Evolutionary conservation across 225 moss, liverwort and hornwort genomes (phyloP).

Genomic region (Anthoceros angustus): DNA sequence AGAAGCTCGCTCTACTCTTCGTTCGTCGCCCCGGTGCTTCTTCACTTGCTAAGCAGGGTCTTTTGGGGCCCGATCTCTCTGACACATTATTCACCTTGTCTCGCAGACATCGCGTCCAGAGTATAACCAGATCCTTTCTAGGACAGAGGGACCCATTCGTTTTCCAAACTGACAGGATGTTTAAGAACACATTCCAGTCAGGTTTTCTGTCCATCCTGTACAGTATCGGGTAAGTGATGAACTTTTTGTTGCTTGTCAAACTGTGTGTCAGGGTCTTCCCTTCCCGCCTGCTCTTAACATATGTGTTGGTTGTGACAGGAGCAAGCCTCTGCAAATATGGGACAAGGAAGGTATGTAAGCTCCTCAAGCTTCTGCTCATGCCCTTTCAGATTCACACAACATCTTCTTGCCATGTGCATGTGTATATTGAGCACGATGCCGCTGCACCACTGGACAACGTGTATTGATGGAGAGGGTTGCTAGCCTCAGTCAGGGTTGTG

Average conservation of each 20-base stretch:
- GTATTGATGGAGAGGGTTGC: background rate
- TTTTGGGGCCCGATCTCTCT: background rate
- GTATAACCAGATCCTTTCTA: slow-evolving; percentile 52
- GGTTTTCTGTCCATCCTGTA: slow-evolving; percentile 66
- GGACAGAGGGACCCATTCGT: slow-evolving; percentile 27
- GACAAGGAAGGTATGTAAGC: slow-evolving; percentile 56
- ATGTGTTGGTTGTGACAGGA: slow-evolving; percentile 28
- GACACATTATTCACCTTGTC: background rate
- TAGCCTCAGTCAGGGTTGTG: background rate
- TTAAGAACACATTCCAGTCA: slow-evolving; percentile 81
- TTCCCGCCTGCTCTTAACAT: too few relatives aligned
- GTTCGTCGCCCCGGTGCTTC: background rate
- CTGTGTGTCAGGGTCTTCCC: background rate
- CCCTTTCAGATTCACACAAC: background rate
- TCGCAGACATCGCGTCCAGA: slow-evolving; percentile 63
- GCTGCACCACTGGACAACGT: background rate
- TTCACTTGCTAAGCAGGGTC: background rate
- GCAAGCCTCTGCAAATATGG: slow-evolving; percentile 86
- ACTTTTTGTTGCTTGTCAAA: background rate
- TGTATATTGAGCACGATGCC: background rate
- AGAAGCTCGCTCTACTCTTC: background rate
- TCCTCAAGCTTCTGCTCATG: background rate
- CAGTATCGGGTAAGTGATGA: slow-evolving; percentile 45
- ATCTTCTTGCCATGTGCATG: background rate
- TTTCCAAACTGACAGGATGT: slow-evolving; percentile 49